These are phyloP conservation scores for Crassisporium funariophilum DNA, from an alignment of 768 basidiomycete species.

Conservation along the genomic window DNA sequence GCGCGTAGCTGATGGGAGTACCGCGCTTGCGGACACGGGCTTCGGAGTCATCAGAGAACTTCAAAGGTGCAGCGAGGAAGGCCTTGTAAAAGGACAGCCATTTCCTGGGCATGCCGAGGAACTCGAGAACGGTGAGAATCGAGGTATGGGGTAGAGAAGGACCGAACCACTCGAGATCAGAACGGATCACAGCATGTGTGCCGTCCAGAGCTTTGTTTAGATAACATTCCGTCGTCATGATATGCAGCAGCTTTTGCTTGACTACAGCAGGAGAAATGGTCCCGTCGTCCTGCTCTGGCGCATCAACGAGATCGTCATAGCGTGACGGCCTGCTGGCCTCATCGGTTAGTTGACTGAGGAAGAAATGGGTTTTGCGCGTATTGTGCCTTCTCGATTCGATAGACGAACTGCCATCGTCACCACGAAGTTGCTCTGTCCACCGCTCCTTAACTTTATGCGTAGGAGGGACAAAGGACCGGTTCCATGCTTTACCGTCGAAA, in stretches of 20 bases:
- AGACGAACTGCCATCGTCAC: slow-evolving; percentile 14
- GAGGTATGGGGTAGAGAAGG: slow-evolving; percentile 43
- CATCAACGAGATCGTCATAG: slow-evolving; percentile 29
- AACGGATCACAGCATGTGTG: slow-evolving; percentile 37
- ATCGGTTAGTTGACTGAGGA: slow-evolving; percentile 36
- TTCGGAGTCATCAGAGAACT: slow-evolving; percentile 34
- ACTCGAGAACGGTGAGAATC: slow-evolving; percentile 40
- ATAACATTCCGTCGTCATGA: slow-evolving; percentile 42
- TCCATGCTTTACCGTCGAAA: slow-evolving; percentile 41
- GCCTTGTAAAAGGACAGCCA: slow-evolving; percentile 38
- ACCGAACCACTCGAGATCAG: slow-evolving; percentile 47
- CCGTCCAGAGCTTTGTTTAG: slow-evolving; percentile 39
- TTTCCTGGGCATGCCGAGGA: slow-evolving; percentile 38
- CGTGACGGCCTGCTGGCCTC: slow-evolving; percentile 11
- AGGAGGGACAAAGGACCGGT: slow-evolving; percentile 18
- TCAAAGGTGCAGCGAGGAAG: slow-evolving; percentile 35
- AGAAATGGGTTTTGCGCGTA: slow-evolving; percentile 29
- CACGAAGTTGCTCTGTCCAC: slow-evolving; percentile 21
- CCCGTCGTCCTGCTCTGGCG: slow-evolving; percentile 12
- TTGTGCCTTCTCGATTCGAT: slow-evolving; percentile 30
- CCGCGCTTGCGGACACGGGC: slow-evolving; percentile 40
- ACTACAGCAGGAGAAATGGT: slow-evolving; percentile 24
- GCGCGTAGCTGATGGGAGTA: slow-evolving; percentile 43
- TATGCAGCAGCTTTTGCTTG: slow-evolving; percentile 42
- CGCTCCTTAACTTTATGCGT: slow-evolving; percentile 18